Evolutionary conservation across 176 grass and related monocot species (phyloP), one percentile per base, ranked within the genome.

Genomic region (Rhynchospora tenuis): DNA sequence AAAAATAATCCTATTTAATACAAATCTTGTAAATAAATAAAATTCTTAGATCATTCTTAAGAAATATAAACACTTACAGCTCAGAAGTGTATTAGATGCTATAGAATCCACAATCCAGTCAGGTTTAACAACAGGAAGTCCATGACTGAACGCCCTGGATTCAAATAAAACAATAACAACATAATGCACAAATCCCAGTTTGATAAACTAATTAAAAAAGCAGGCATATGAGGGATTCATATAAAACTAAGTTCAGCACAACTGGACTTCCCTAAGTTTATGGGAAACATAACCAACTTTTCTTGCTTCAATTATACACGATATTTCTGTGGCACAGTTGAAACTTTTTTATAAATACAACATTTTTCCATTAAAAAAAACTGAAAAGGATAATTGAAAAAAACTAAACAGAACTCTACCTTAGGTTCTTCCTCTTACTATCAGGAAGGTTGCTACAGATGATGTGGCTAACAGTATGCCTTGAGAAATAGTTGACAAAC

Each of bases 401-500:
- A 38, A 24, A n/a, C 7, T 51, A 19, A 57, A 38, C 12, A 64
- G 31, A 23, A 38, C n/a, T 22, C 23, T 87, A 98, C 95, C 95
- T 92, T 63, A 98, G 64, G 31, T 98, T 95, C 79, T 62, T 91
- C 82, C 88, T 90, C 85, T 98, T 98, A 81, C 92, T 95, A 79
- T 90, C 86, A 9, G 92, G 86, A 31, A 98, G 91, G 59, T 95
- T 89, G 29, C 50, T 89, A 78, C 92, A 98, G 43, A 98, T 85
- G 75, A 95, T 95, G 83, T 94, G 92, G 7, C 87, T 91, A 66
- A 98, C 95, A 5, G 90, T 90, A 52, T 91, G 79, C 85, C 86
- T 94, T 3, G 95, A 94, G 73, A 98, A 93, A 78, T 98, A 98
- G 88, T 98, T 98, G 51, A 93, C 84, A 47, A 98, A 89, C 33